phyloP scores from a whole-genome alignment of 495 filamentous ascomycete genomes.

The Penicillium turbatum region DNA sequence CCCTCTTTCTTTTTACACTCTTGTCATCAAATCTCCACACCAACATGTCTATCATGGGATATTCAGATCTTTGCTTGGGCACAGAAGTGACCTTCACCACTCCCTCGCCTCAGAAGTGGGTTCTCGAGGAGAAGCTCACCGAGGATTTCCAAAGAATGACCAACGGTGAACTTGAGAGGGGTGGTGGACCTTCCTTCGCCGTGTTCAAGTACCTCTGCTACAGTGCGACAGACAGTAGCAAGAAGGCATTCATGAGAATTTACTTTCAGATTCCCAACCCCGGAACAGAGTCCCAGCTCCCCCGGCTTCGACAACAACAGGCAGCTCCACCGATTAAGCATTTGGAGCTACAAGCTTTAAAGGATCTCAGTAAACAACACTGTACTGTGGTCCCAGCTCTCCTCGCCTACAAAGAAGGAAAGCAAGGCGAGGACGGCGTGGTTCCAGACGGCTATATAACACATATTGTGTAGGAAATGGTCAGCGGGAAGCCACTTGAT shows the following conservation, averaged over 20 bases:
- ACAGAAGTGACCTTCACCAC: not conserved
- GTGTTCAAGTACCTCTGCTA: not conserved
- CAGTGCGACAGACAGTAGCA: not conserved
- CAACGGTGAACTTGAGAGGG: not conserved
- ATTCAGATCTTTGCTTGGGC: not conserved
- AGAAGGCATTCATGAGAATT: constrained; percentile 10
- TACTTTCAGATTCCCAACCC: constrained; percentile 3
- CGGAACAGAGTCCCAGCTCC: not conserved
- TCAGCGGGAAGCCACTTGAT: not conserved
- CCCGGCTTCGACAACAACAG: not conserved
- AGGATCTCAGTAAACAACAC: not conserved
- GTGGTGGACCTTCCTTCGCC: not conserved
- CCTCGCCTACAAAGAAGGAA: not conserved
- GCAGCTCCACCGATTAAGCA: not conserved
- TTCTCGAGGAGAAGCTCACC: not conserved
- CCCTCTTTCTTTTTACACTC: not conserved
- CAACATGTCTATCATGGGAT: not conserved
- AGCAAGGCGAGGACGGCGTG: not conserved
- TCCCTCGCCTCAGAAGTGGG: not conserved
- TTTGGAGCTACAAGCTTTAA: not conserved
- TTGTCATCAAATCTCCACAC: not conserved
- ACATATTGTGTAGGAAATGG: not conserved
- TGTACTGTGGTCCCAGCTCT: not conserved
- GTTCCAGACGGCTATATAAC: not conserved
- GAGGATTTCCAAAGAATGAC: not conserved